Base-by-base conservation (phyloP, 176 grass and related monocot genomes). In the Saccharum officinarum region DNA sequence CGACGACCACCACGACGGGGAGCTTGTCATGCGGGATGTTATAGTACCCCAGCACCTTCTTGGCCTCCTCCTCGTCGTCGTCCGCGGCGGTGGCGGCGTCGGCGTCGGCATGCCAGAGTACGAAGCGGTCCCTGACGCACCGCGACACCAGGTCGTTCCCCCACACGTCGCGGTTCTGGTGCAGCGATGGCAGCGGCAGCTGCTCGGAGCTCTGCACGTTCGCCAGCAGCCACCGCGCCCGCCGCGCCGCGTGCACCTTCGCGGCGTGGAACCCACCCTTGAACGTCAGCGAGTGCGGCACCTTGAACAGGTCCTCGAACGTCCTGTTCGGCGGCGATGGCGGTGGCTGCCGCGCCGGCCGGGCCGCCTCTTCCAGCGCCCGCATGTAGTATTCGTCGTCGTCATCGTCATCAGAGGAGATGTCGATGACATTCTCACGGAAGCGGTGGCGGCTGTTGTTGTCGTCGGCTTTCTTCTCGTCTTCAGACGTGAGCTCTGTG, bases 151-250 rank as follows among this genome's bases (percentile, higher is more conserved):
- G 25, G 38, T 10, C 61, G 61, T 10, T 47, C 4, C 2, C 61
- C 77, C 77, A 80, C 40, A 80, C 77, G 77, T 66, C 77, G 25
- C 77, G 61, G 77, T 46, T 67, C 40, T 80, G 77, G 26, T 3
- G 14, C 9, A 33, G 6, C 22, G 77, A 65, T 39, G 59, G 1
- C n/a, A 45, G 26, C 50, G 50, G 50, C 17, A 15, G 6, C n/a
- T 44, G 14, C 0, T 40, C 25, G 0, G 2, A 15, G 61, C 41
- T 16, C 14, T 66, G 77, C 60, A 79, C 39, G 60, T 79, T 79
- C 15, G 20, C 77, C 7, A 79, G 60, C 77, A 79, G 39, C 77
- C 77, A 79, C 59, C 77, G 77, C 39, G 0, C 0, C 25, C 25
- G 39, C 23, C 77, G 25, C 77, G 60, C 60, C 39, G 60, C 77